Evolutionary conservation across 139 green algal genomes (phyloP).

Genomic region (Haematococcus lacustris): DNA sequence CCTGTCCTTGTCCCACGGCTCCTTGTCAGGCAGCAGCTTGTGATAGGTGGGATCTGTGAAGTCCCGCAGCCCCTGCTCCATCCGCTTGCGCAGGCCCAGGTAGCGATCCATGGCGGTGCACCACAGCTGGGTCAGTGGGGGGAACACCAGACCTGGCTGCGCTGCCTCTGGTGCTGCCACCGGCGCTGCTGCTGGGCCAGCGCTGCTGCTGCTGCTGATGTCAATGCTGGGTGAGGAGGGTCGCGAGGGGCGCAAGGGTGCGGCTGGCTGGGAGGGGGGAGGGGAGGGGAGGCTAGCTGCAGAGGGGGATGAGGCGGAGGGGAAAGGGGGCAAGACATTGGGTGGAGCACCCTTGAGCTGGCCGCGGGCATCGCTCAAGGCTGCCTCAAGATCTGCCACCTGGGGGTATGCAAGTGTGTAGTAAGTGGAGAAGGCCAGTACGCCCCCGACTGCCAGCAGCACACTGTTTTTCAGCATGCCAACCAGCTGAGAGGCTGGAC

Average conservation of each 20-base stretch:
- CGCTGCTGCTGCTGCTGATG: background rate
- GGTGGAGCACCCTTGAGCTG: background rate
- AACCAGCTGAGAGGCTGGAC: no score
- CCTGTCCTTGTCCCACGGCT: constrained; percentile 38
- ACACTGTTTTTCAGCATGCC: no score
- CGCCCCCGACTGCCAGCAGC: no score
- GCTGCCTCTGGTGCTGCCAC: background rate
- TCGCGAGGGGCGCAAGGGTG: no score
- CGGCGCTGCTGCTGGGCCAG: background rate
- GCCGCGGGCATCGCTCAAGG: background rate
- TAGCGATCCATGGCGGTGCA: background rate
- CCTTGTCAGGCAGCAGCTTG: constrained; percentile 84
- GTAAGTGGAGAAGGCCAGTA: no score
- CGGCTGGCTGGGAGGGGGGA: no score
- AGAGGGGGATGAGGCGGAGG: background rate
- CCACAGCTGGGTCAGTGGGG: background rate
- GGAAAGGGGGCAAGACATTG: background rate
- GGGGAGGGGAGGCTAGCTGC: background rate
- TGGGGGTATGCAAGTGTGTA: background rate
- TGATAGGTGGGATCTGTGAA: constrained; percentile 63
- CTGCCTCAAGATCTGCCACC: background rate
- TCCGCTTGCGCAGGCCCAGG: background rate
- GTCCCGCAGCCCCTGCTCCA: background rate
- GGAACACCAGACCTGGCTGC: background rate
- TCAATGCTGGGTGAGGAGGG: no score